phyloP scores from a whole-genome alignment of 345 rosid species.

The Corymbia maculata region DNA sequence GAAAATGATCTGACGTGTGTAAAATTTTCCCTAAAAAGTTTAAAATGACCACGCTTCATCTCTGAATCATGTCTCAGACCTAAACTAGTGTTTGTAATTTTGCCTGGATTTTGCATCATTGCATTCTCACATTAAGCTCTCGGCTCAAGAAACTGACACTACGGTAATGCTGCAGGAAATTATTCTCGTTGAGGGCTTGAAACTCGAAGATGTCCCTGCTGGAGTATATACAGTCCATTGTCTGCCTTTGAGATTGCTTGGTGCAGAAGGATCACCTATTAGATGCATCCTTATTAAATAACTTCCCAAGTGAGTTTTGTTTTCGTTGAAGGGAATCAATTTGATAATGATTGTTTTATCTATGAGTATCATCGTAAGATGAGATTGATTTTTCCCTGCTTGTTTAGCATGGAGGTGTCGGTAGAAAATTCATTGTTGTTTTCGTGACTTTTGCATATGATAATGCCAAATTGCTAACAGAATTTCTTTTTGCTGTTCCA shows the following conservation, averaged over 20 bases:
- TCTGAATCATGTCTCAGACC: neutral
- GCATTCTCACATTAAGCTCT: neutral
- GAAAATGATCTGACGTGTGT: neutral
- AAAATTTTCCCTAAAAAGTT: neutral
- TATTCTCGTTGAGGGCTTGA: conserved; percentile 57
- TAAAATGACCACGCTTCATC: neutral
- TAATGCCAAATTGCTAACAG: neutral
- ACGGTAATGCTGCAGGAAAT: conserved; percentile 23
- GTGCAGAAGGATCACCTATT: conserved; percentile 59
- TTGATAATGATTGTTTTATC: neutral
- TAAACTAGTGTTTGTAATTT: neutral
- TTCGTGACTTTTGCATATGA: neutral
- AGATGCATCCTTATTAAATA: conserved; percentile 73
- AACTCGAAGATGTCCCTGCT: conserved; percentile 44
- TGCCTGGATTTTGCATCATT: neutral
- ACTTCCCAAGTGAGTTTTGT: neutral
- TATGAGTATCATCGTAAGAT: neutral
- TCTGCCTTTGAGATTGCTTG: conserved; percentile 55
- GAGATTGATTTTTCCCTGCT: neutral
- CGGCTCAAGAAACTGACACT: neutral
- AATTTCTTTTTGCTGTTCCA: neutral
- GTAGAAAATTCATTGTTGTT: neutral
- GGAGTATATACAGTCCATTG: conserved; percentile 70
- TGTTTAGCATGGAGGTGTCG: neutral
- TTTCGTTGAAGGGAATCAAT: neutral